phyloP scores from a whole-genome alignment of 2,329 filamentous ascomycete genomes.

The Bipolaris bicolor region DNA sequence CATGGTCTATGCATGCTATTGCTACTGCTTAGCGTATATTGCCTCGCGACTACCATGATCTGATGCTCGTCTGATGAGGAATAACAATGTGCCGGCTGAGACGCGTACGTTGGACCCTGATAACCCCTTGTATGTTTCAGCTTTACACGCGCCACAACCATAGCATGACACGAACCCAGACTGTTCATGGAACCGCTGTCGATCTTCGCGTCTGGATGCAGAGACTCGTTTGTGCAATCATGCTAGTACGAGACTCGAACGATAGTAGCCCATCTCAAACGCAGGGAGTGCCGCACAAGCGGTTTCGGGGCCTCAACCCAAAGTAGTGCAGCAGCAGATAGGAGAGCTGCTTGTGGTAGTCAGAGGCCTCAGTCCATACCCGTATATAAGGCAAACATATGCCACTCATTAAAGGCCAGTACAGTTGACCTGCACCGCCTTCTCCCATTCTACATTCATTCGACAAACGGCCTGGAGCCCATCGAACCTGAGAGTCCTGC shows the following conservation, averaged over 20 bases:
- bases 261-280: conserved; percentile 27
- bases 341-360: not conserved
- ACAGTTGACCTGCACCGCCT: conserved; percentile 37
- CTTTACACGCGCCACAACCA: conserved; percentile 13
- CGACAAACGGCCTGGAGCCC: conserved; percentile 21
- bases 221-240: conserved; percentile 1
- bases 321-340: not conserved
- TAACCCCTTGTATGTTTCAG: conserved; percentile 26
- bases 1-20: conserved; percentile 1
- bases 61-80: conserved; percentile 21
- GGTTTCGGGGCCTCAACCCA: conserved; percentile 24
- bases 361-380: not conserved
- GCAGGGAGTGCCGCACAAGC: conserved; percentile 25
- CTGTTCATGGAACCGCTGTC: conserved; percentile 7
- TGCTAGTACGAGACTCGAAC: conserved; percentile 32
- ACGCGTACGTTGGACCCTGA: conserved; percentile 9
- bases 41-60: conserved; percentile 7
- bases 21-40: not conserved
- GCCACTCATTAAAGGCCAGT: conserved; percentile 21
- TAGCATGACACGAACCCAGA: conserved; percentile 16
- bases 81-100: conserved; percentile 11
- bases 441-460: conserved; percentile 10
- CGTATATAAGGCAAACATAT: conserved; percentile 37
- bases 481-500: not conserved
- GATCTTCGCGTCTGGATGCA: conserved; percentile 7